A percentile compares a stretch with the other conserved stretches of the same genome.
These are phyloP conservation scores for Elaeagnus macrophylla DNA, from an alignment of 306 rosid species.

Conservation along the genomic window DNA sequence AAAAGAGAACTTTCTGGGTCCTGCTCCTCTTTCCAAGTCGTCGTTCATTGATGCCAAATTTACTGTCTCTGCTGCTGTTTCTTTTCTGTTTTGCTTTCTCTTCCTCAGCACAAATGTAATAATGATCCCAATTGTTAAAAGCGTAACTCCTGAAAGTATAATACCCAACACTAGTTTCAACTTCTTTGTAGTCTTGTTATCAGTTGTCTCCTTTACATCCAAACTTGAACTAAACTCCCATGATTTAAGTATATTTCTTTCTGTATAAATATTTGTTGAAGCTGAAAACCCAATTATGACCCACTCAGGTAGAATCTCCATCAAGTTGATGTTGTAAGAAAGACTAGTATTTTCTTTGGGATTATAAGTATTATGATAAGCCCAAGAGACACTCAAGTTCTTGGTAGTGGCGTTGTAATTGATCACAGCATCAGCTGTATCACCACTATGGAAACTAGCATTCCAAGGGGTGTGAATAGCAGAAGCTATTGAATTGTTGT, in stretches of 20 bases:
- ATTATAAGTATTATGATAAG: background rate
- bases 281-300: conserved; percentile 20
- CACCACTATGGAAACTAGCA: background rate
- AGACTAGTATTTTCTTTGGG: background rate
- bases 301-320: conserved; percentile 11
- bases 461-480: background rate
- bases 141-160: background rate
- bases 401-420: conserved; percentile 20
- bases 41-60: conserved; percentile 9
- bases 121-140: background rate
- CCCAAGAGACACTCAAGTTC: conserved; percentile 18
- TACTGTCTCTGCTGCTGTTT: too few relatives aligned
- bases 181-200: background rate
- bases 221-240: conserved; percentile 16
- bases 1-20: conserved; percentile 39
- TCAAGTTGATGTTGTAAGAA: conserved; percentile 1
- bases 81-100: background rate
- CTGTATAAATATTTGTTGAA: conserved; percentile 2
- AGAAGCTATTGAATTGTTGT: background rate
- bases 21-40: conserved; percentile 28
- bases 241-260: conserved; percentile 4
- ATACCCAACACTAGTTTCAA: background rate
- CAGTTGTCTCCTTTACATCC: background rate
- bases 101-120: conserved; percentile 6
- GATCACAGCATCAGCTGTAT: conserved; percentile 10